Percentiles rank a stretch among this genome's conserved stretches.
These are phyloP conservation scores for Beauveria bassiana DNA, from an alignment of 2,329 filamentous ascomycete species.

Conservation along the genomic window DNA sequence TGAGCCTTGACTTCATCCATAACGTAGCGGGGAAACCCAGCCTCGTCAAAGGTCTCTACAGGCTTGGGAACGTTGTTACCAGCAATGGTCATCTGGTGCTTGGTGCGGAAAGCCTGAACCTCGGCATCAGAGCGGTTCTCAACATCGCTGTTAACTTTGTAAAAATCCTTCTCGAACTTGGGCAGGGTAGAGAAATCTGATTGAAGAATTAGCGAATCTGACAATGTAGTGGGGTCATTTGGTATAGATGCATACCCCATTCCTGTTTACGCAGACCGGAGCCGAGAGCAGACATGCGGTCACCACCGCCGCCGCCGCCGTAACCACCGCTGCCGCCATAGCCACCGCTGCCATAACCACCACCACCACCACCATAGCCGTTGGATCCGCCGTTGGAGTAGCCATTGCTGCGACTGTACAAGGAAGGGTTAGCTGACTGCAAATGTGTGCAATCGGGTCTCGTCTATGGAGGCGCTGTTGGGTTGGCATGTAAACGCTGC, in stretches of 20 bases:
- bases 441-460: background rate
- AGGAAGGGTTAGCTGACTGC: conserved; percentile 25
- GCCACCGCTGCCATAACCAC: conserved; percentile 23
- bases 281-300: conserved; percentile 90
- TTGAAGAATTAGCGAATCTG: conserved; percentile 18
- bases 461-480: background rate
- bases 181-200: conserved; percentile 70
- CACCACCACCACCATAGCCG: conserved; percentile 23
- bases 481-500: too few species aligned
- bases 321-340: conserved; percentile 26
- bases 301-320: conserved; percentile 58
- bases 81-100: conserved; percentile 75
- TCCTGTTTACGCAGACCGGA: conserved; percentile 78
- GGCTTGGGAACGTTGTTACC: conserved; percentile 82
- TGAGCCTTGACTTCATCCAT: conserved; percentile 98
- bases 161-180: conserved; percentile 99
- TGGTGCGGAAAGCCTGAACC: conserved; percentile 79
- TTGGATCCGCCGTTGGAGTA: conserved; percentile 22
- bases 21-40: conserved; percentile 92
- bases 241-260: conserved; percentile 60
- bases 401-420: conserved; percentile 40
- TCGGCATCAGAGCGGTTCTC: conserved; percentile 65
- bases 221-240: conserved; percentile 19
- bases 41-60: conserved; percentile 95
- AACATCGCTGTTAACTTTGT: conserved; percentile 88